phyloP scores from a whole-genome alignment of 805 yeast genomes.

The Yueomyces sp. region DNA sequence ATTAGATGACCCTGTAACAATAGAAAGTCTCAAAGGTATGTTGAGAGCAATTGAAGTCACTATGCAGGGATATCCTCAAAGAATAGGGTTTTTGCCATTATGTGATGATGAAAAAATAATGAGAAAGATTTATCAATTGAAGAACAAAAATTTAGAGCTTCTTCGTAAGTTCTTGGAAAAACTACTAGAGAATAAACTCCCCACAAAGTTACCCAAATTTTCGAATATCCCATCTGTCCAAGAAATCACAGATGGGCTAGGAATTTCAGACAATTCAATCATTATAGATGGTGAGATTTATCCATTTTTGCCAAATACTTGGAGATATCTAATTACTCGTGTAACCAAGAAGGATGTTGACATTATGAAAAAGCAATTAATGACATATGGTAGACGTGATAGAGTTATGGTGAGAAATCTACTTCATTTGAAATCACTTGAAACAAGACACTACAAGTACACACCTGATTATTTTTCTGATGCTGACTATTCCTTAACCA shows the following conservation, averaged over 20 bases:
- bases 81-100: conserved; percentile 73
- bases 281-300: conserved; percentile 64
- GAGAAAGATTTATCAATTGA: conserved; percentile 15
- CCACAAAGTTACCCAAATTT: conserved; percentile 1
- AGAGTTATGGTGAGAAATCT: conserved; percentile 17
- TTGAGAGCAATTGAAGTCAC: conserved; percentile 36
- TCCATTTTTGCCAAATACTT: conserved; percentile 33
- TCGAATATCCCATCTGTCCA: conserved; percentile 9
- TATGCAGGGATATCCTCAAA: conserved; percentile 52
- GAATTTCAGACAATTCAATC: conserved; percentile 36
- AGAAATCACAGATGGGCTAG: conserved; percentile 25
- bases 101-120: conserved; percentile 11
- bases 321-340: conserved; percentile 41
- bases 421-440: conserved; percentile 18
- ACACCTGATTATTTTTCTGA: conserved; percentile 33
- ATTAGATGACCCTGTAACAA: conserved; percentile 22
- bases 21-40: conserved; percentile 35
- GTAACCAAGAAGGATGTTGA: conserved; percentile 43
- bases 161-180: conserved; percentile 11
- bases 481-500: conserved; percentile 20
- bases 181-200: conserved; percentile 5
- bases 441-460: conserved; percentile 34
- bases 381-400: conserved; percentile 1
- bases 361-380: conserved; percentile 11
- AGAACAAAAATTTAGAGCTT: conserved; percentile 5